These are phyloP conservation scores for Colletotrichum euphorbiae DNA, from an alignment of 2,329 filamentous ascomycete genomes.

Conservation along the genomic window DNA sequence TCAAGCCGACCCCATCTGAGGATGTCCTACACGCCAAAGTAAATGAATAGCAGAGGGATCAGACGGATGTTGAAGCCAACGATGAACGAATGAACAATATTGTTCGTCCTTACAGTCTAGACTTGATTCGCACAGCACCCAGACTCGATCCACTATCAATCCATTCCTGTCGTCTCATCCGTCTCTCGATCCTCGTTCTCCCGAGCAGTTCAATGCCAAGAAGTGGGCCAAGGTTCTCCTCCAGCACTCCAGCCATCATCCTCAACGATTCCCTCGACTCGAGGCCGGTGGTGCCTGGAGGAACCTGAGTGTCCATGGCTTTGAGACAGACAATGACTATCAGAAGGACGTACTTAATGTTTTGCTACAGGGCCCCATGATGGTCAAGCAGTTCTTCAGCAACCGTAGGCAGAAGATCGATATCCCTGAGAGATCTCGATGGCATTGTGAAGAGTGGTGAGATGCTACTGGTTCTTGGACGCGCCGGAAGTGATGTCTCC, in stretches of 20 bases:
- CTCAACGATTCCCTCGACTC: constrained; percentile 50
- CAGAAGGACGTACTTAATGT: constrained; percentile 50
- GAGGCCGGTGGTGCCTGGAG: constrained; percentile 54
- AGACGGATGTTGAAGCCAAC: constrained; percentile 12
- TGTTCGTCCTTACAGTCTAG: constrained; percentile 37
- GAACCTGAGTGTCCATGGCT: constrained; percentile 53
- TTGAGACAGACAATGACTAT: constrained; percentile 50
- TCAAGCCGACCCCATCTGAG: background rate
- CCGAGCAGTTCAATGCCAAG: constrained; percentile 57
- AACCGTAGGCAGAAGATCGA: constrained; percentile 54
- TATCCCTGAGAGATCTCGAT: constrained; percentile 63
- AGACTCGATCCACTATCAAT: constrained; percentile 39
- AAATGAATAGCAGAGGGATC: background rate
- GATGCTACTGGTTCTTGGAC: constrained; percentile 58
- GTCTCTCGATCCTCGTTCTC: constrained; percentile 56
- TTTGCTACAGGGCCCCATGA: constrained; percentile 42
- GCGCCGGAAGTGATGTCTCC: constrained; percentile 65
- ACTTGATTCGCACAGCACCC: constrained; percentile 36
- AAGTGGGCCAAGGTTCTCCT: constrained; percentile 60
- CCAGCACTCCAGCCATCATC: constrained; percentile 51
- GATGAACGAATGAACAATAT: constrained; percentile 14
- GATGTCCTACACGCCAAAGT: constrained; percentile 4
- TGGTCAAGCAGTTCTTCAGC: constrained; percentile 42
- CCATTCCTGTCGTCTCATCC: constrained; percentile 45
- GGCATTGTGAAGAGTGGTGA: constrained; percentile 62